A percentile compares a stretch with the other conserved stretches of the same genome.
Conservation (phyloP, 2,329 filamentous ascomycete species). For the Biscogniauxia sp. region DNA sequence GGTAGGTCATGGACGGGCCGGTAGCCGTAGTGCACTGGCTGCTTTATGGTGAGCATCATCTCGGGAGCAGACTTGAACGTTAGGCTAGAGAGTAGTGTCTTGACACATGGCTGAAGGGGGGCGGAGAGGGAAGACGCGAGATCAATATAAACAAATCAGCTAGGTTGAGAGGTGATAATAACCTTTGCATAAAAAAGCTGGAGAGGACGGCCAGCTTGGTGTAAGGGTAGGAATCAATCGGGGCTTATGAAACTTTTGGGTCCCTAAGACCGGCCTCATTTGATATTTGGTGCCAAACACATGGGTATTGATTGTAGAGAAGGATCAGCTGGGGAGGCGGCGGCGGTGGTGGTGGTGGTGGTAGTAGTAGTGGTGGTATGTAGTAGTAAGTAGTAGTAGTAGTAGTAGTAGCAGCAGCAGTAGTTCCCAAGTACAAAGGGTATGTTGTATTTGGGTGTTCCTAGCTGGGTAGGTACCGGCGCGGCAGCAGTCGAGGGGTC, state of each 20-base stretch:
- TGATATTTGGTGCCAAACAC: slow-evolving; percentile 34
- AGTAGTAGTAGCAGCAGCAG: background rate
- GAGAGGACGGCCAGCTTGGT: slow-evolving; percentile 38
- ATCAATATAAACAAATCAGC: slow-evolving; percentile 3
- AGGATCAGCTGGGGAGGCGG: slow-evolving; percentile 27
- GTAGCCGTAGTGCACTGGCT: slow-evolving; percentile 58
- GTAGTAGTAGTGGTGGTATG: background rate
- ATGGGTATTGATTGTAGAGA: slow-evolving; percentile 30
- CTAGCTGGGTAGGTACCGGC: slow-evolving; percentile 30
- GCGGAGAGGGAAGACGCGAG: slow-evolving; percentile 9
- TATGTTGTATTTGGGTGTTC: slow-evolving; percentile 31
- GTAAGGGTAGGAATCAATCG: slow-evolving; percentile 32
- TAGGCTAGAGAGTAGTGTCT: slow-evolving; percentile 24
- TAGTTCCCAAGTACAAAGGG: slow-evolving; percentile 12
- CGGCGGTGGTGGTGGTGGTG: slow-evolving; percentile 10
- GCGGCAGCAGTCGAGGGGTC: slow-evolving; percentile 29
- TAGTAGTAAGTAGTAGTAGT: background rate
- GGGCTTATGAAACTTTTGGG: slow-evolving; percentile 36
- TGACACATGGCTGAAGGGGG: slow-evolving; percentile 21
- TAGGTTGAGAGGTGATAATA: slow-evolving; percentile 32
- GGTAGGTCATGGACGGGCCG: slow-evolving; percentile 61
- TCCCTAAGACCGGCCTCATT: slow-evolving; percentile 36
- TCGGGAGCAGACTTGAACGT: slow-evolving; percentile 24
- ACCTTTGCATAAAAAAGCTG: slow-evolving; percentile 40
- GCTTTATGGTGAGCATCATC: slow-evolving; percentile 62